Evolutionary conservation across 1,284 basidiomycete genomes (phyloP).

Genomic region (Moesziomyces aphidis): DNA sequence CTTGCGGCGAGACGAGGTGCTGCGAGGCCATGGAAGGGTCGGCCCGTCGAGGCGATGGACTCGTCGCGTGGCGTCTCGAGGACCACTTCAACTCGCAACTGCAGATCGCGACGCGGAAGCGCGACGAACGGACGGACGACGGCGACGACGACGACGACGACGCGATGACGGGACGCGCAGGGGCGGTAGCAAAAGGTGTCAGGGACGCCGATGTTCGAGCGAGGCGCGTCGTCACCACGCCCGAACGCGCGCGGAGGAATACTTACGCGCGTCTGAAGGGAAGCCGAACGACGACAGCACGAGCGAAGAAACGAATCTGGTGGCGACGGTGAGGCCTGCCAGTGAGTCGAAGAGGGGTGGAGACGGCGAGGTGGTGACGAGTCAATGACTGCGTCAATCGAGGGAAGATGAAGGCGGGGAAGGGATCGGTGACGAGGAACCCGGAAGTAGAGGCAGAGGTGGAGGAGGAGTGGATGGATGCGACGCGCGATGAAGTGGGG

Average conservation of each 20-base stretch:
- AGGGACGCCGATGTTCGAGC: slow-evolving; percentile 17
- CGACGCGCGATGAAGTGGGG: slow-evolving; percentile 11
- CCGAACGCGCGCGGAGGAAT: slow-evolving; percentile 20
- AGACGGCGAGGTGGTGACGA: slow-evolving; percentile 8
- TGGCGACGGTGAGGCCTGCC: slow-evolving; percentile 6
- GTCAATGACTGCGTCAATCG: slow-evolving; percentile 23
- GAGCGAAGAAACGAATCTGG: slow-evolving; percentile 16
- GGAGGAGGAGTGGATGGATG: slow-evolving; percentile 40
- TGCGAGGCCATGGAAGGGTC: slow-evolving; percentile 50
- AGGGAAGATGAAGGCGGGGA: slow-evolving; percentile 13
- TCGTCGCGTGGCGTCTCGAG: slow-evolving; percentile 34
- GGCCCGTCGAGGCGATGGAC: slow-evolving; percentile 31
- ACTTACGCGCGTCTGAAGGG: slow-evolving; percentile 49
- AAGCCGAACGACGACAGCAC: slow-evolving; percentile 34
- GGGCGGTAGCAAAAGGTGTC: slow-evolving; percentile 2
- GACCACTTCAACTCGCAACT: slow-evolving; percentile 40
- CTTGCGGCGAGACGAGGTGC: slow-evolving; percentile 55
- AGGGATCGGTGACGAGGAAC: slow-evolving; percentile 1
- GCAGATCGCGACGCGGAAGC: too few species aligned
- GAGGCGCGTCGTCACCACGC: slow-evolving; percentile 19
- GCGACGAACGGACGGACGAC: slow-evolving; percentile 1
- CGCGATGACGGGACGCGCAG: background rate
- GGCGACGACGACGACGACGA: slow-evolving; percentile 4
- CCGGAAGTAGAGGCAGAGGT: slow-evolving; percentile 2
- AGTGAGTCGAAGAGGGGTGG: slow-evolving; percentile 9